Conservation (phyloP, 2,329 filamentous ascomycete species). For the Sclerotinia borealis region DNA sequence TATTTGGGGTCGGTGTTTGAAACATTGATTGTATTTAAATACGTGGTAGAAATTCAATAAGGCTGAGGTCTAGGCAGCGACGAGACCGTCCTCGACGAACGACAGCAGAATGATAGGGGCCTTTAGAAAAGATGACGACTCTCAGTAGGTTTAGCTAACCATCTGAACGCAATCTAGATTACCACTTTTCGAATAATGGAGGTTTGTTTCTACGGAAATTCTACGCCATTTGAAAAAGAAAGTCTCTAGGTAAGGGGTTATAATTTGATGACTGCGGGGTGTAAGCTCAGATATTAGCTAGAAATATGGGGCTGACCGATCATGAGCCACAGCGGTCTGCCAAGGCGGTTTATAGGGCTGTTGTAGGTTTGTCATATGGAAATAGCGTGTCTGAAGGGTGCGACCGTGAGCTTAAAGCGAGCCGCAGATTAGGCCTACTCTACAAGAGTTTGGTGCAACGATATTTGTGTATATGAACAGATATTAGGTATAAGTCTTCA, state of each 20-base stretch:
- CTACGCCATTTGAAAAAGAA: neutral
- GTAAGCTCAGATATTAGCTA: neutral
- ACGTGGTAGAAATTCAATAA: neutral
- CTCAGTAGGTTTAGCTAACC: neutral
- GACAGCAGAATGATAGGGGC: neutral
- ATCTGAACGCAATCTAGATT: neutral
- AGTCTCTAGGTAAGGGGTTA: neutral
- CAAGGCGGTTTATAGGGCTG: neutral
- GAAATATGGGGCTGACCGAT: neutral
- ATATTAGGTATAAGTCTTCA: no score
- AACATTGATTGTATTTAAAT: neutral
- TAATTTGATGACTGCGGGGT: neutral
- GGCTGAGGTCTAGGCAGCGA: neutral
- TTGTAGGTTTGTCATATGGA: neutral
- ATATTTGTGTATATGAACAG: no score
- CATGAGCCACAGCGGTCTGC: neutral
- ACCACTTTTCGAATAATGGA: neutral
- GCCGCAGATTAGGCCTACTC: neutral
- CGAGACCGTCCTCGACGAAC: neutral
- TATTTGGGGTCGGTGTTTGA: neutral
- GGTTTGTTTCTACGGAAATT: neutral
- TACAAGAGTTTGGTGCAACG: neutral
- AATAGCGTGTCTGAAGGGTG: neutral
- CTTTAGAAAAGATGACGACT: neutral
- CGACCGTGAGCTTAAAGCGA: neutral